A percentile compares a stretch with the other conserved stretches of the same genome.
Conservation (phyloP, 768 basidiomycete genomes). For the Rhizopogon sp. region DNA sequence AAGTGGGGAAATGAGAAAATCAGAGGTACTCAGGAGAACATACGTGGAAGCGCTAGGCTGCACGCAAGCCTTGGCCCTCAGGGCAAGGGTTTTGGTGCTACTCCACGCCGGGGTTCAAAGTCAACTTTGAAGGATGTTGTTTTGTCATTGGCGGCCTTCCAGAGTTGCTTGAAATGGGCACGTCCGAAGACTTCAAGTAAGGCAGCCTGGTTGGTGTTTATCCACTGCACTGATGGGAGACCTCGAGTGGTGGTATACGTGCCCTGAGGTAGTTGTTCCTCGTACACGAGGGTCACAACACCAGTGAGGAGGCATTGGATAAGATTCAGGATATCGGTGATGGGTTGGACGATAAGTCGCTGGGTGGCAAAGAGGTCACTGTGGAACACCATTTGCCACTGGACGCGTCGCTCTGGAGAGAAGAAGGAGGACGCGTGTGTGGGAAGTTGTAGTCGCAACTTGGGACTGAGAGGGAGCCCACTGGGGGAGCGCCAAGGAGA, state of each 20-base stretch:
- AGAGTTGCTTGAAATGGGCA: slow-evolving; percentile 65
- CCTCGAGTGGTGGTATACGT: slow-evolving; percentile 72
- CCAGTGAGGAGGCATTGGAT: slow-evolving; percentile 72
- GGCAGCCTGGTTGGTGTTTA: slow-evolving; percentile 60
- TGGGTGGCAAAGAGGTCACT: slow-evolving; percentile 70
- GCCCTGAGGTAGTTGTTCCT: slow-evolving; percentile 69
- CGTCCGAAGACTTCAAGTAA: slow-evolving; percentile 73
- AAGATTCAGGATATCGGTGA: slow-evolving; percentile 65
- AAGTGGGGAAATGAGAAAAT: slow-evolving; percentile 14
- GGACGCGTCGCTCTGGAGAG: slow-evolving; percentile 75
- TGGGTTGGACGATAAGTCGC: slow-evolving; percentile 60
- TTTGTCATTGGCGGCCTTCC: slow-evolving; percentile 68
- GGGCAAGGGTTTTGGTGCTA: slow-evolving; percentile 10
- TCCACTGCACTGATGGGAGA: slow-evolving; percentile 73
- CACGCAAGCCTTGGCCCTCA: slow-evolving; percentile 14
- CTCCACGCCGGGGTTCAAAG: slow-evolving; percentile 37
- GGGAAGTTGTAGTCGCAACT: slow-evolving; percentile 67
- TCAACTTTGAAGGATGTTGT: slow-evolving; percentile 73
- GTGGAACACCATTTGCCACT: slow-evolving; percentile 91
- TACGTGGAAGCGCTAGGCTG: slow-evolving; percentile 6
- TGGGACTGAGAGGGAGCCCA: slow-evolving; percentile 73
- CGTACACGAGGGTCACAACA: slow-evolving; percentile 65
- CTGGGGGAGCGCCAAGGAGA: slow-evolving; percentile 74
- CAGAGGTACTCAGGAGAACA: slow-evolving; percentile 4
- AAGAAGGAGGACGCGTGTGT: slow-evolving; percentile 82